phyloP scores from a whole-genome alignment of 169 alveolate genomes.

The Eimeria sp. region DNA sequence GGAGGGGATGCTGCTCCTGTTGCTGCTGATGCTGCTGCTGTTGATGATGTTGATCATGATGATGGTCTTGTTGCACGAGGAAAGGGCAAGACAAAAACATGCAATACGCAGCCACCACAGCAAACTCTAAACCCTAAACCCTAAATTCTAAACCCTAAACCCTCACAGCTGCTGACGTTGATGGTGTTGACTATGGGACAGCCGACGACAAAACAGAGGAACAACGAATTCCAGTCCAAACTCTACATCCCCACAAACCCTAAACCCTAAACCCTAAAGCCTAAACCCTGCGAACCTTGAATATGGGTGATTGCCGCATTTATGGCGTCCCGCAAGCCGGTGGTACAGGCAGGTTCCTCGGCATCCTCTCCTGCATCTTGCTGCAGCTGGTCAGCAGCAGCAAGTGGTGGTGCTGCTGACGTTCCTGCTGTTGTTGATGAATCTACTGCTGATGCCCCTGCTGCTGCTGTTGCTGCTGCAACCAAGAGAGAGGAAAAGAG shows the following conservation, averaged over 20 bases:
- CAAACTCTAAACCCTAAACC: constrained; percentile 41
- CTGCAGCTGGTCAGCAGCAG: not conserved
- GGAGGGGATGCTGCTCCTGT: too few species aligned
- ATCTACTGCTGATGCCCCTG: not conserved
- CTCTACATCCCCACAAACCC: constrained; percentile 9
- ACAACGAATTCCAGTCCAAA: not conserved
- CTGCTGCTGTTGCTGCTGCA: not conserved
- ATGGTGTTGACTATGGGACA: not conserved
- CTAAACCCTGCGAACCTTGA: constrained; percentile 24
- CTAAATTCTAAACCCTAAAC: constrained; percentile 55
- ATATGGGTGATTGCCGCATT: constrained; percentile 51
- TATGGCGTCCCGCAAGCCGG: constrained; percentile 65
- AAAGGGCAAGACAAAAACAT: too few species aligned
- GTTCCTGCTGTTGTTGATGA: not conserved
- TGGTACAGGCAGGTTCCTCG: constrained; percentile 35
- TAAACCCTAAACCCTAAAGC: constrained; percentile 55
- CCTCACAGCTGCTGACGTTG: not conserved
- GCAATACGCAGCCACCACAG: too few species aligned
- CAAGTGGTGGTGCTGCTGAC: not conserved
- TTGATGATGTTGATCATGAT: too few species aligned
- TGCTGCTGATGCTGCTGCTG: too few species aligned
- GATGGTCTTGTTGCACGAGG: too few species aligned
- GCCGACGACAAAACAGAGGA: too few species aligned
- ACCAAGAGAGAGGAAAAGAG: not conserved
- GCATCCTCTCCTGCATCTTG: not conserved